Percentiles rank a stretch among this genome's conserved stretches.
phyloP scores from a whole-genome alignment of 805 yeast genomes.

The Schwanniomyces occidentalis region DNA sequence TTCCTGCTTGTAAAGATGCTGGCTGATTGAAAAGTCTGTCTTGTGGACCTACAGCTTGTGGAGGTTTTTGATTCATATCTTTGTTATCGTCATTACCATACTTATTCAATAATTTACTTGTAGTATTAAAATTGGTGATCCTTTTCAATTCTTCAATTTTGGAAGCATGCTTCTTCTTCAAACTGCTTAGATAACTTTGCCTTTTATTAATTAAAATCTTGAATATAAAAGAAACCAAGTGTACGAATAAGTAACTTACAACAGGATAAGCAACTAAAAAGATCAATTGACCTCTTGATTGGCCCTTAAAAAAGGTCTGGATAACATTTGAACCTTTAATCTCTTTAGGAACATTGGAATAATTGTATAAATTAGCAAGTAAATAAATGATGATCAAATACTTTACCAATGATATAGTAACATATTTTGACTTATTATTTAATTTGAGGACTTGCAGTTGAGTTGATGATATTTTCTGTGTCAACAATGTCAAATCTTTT shows the following conservation, averaged over 20 bases:
- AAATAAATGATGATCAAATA: conserved; percentile 23
- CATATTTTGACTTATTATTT: conserved; percentile 11
- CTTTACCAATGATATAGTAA: conserved; percentile 15
- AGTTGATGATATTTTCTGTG: conserved; percentile 27
- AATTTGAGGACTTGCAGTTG: conserved; percentile 25
- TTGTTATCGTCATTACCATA: conserved; percentile 28
- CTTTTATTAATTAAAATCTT: conserved; percentile 21
- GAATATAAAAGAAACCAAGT: conserved; percentile 16
- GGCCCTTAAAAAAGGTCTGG: conserved; percentile 25
- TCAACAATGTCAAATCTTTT: conserved; percentile 30
- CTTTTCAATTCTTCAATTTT: conserved; percentile 69
- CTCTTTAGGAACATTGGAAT: conserved; percentile 17
- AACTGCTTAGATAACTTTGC: conserved; percentile 16
- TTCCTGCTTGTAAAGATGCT: too few relatives aligned
- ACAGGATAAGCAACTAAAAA: conserved; percentile 26
- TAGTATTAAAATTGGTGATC: conserved; percentile 71
- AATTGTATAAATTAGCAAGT: conserved; percentile 20
- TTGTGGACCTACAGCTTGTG: not conserved
- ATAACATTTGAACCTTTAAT: conserved; percentile 17
- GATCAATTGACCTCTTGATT: conserved; percentile 17
- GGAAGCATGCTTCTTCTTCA: conserved; percentile 47
- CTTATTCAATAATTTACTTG: conserved; percentile 70
- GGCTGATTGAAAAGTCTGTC: not conserved
- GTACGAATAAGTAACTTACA: conserved; percentile 15
- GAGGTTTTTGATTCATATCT: not conserved